Base-by-base conservation (phyloP, 768 basidiomycete genomes). In the Auricularia cornea region DNA sequence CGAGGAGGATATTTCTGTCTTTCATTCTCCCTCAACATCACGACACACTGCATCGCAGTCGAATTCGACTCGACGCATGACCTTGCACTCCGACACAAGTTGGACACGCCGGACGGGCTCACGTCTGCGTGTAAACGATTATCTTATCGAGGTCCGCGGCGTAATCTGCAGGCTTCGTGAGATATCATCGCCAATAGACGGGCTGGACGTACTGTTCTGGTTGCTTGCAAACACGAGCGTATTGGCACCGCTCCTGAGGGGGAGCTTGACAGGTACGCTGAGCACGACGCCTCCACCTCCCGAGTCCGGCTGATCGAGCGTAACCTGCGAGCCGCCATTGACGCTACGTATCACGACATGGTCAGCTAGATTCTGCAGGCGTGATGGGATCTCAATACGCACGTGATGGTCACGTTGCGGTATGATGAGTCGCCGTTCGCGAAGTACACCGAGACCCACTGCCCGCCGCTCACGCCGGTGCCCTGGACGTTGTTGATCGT, bases 61-160 rank as follows among this genome's bases (percentile, higher is more conserved):
- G n/a, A n/a, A n/a, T n/a, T n/a, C n/a, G n/a, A n/a, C n/a, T n/a
- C n/a, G n/a, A n/a, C n/a, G n/a, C n/a, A n/a, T n/a, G n/a, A n/a
- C n/a, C n/a, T n/a, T n/a, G n/a, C n/a, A n/a, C n/a, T n/a, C n/a
- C n/a, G n/a, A n/a, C n/a, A n/a, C n/a, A n/a, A n/a, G n/a, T n/a
- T n/a, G n/a, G n/a, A n/a, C n/a, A n/a, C n/a, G n/a, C n/a, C n/a
- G n/a, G n/a, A n/a, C n/a, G n/a, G n/a, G n/a, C n/a, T n/a, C n/a
- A 69, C 94, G 94, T 0, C 89, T 89, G 28, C 91, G 81, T 23
- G 93, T 84, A 86, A 2, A 87, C 84, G 32, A 85, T 74, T 67
- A 86, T 83, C 72, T 80, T 84, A 72, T 85, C 84, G 41, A 85
- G 74, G 67, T 86, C 84, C 12, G 76, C 84, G 16, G 83, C 84